These are phyloP conservation scores for Pugionium cornutum DNA, from an alignment of 345 rosid species.

Conservation along the genomic window DNA sequence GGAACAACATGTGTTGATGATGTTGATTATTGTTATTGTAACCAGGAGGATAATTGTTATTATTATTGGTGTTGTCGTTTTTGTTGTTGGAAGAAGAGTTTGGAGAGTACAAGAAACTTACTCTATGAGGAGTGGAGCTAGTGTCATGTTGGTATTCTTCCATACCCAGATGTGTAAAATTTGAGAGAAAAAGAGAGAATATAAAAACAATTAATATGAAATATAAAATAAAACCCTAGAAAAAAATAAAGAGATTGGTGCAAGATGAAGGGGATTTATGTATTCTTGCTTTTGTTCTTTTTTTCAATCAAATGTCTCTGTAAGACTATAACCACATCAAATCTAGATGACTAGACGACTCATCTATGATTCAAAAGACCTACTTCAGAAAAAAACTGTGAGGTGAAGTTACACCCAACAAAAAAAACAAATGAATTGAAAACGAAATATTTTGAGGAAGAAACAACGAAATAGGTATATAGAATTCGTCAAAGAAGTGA, in stretches of 20 bases:
- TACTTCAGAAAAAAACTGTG: slow-evolving; percentile 32
- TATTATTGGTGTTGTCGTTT: slow-evolving; percentile 31
- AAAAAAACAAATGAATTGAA: slow-evolving; percentile 32
- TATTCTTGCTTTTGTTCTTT: slow-evolving; percentile 41
- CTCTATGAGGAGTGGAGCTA: slow-evolving; percentile 57
- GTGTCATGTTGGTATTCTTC: slow-evolving; percentile 70
- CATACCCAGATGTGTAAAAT: slow-evolving; percentile 48
- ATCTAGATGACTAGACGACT: slow-evolving; percentile 42
- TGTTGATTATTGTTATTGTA: too few relatives aligned
- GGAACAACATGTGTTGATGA: slow-evolving; percentile 38
- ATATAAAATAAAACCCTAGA: slow-evolving; percentile 38
- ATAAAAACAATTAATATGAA: not conserved
- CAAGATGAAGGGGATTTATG: slow-evolving; percentile 34
- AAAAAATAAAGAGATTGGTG: slow-evolving; percentile 8
- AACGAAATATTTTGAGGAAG: slow-evolving; percentile 22
- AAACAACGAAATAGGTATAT: slow-evolving; percentile 39
- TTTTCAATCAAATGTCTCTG: slow-evolving; percentile 44
- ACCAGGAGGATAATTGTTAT: too few relatives aligned
- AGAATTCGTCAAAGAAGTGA: slow-evolving; percentile 37
- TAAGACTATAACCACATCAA: slow-evolving; percentile 40
- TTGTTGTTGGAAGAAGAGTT: slow-evolving; percentile 59
- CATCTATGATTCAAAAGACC: slow-evolving; percentile 25
- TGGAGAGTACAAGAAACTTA: slow-evolving; percentile 70
- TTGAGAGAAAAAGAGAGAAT: slow-evolving; percentile 23
- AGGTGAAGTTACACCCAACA: slow-evolving; percentile 60